Evolutionary conservation across 176 grass and related monocot genomes (phyloP).

Genomic region (Bolboschoenus planiculmis): DNA sequence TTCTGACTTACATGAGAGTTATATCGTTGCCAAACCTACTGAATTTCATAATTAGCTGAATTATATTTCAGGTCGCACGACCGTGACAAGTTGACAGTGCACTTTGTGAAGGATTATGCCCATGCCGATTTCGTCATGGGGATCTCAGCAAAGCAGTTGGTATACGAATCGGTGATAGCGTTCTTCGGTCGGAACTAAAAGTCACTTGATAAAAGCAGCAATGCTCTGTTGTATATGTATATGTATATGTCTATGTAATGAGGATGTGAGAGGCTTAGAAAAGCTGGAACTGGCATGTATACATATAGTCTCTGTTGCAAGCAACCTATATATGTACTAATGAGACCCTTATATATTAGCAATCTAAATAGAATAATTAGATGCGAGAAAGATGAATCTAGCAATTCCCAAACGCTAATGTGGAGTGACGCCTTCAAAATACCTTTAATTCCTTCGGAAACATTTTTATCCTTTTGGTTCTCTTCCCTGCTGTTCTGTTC

Average conservation of each 20-base stretch:
- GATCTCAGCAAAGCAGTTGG: conserved; percentile 23
- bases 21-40: neutral
- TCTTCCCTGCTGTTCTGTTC: too few species aligned
- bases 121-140: conserved; percentile 36
- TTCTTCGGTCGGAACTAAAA: conserved; percentile 20
- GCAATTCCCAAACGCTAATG: too few species aligned
- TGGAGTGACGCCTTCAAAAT: too few species aligned
- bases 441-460: too few species aligned
- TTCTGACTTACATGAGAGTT: neutral
- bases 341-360: neutral
- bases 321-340: neutral
- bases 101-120: conserved; percentile 36
- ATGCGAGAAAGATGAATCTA: neutral
- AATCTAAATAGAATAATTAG: neutral
- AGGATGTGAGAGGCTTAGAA: neutral
- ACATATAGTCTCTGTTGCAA: neutral
- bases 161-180: conserved; percentile 19
- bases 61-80: conserved; percentile 14
- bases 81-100: conserved; percentile 22
- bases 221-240: neutral
- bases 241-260: neutral
- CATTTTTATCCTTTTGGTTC: too few species aligned
- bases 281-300: neutral
- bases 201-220: neutral
- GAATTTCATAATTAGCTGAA: neutral